A percentile compares a stretch with the other conserved stretches of the same genome.
Conservation (phyloP, 495 filamentous ascomycete species). For the Rostrohypoxylon terebratum region DNA sequence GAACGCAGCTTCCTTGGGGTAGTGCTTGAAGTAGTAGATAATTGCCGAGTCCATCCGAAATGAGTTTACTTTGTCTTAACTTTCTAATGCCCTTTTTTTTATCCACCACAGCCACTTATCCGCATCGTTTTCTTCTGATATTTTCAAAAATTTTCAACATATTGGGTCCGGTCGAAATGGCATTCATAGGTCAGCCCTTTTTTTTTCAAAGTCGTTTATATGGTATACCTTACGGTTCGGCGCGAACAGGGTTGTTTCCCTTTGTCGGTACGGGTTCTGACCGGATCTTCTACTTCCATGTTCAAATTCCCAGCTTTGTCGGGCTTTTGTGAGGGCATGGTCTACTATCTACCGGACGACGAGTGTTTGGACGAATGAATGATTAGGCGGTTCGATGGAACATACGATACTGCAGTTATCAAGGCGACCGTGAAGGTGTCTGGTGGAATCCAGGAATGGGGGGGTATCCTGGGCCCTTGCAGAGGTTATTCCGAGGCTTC, state of each 20-base stretch:
- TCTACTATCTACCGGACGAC: conserved; percentile 24
- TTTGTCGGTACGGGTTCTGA: conserved; percentile 16
- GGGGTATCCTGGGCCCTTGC: background rate
- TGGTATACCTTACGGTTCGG: conserved; percentile 47
- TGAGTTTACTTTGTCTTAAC: conserved; percentile 21
- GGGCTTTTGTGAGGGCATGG: conserved; percentile 21
- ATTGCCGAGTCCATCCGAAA: conserved; percentile 22
- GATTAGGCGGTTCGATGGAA: conserved; percentile 35
- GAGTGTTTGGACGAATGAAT: conserved; percentile 20
- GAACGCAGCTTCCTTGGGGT: conserved; percentile 11
- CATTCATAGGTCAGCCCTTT: conserved; percentile 36
- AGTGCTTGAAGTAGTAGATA: conserved; percentile 27
- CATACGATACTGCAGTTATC: conserved; percentile 7
- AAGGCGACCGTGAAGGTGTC: background rate
- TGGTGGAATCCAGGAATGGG: conserved; percentile 1
- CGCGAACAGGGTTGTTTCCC: conserved; percentile 32
- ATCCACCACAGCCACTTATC: conserved; percentile 17
- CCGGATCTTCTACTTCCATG: conserved; percentile 23
- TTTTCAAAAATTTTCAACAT: conserved; percentile 22
- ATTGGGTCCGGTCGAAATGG: conserved; percentile 32
- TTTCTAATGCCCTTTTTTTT: conserved; percentile 29
- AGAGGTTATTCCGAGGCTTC: background rate
- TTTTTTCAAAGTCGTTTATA: conserved; percentile 33
- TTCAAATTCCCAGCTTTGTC: conserved; percentile 34
- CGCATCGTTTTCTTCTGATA: conserved; percentile 8